Evolutionary conservation across 148 eudicot genomes (phyloP), one percentile per base, ranked within the genome.

Genomic region (Rhododendron ovatum): DNA sequence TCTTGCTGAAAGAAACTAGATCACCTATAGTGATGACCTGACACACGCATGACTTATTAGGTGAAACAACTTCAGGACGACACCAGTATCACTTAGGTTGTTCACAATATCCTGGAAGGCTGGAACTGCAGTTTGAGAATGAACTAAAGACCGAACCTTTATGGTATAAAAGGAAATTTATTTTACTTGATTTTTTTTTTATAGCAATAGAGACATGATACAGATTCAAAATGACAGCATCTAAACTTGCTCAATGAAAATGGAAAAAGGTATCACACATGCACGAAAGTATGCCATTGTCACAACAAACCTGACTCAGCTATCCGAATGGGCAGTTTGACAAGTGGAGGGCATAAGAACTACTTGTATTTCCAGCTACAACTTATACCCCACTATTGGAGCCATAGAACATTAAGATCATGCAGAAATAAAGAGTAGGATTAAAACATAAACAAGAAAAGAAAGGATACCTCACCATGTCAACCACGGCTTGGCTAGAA

Each of bases 401-500:
- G 71, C 7, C 28, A n/a, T 65, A 24, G 7, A 28, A 37, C 85
- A 69, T 43, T 28, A 10, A 41, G 18, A 28, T 55, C 63, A 41
- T 26, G 48, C 17, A 57, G 37, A 61, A n/a, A 50, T 30, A 43
- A 82, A 51, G 51, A 69, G 10, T 55, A 57, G 55, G 80, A 83
- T 33, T 39, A 22, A 78, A n/a, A 41, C n/a, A 30, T 5, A 28
- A 85, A 47, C 35, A 75, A 22, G 80, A 84, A 55, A 81, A 84
- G 79, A 80, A 82, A 69, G 81, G 75, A 87, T 65, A 87, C 78
- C 95, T 89, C 91, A 97, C 99, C 99, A 95, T 97, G 90, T 97
- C 99, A 87, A 97, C 95, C 91, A 97, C 98, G 30, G 92, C 55
- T 91, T 97, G 99, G 93, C 99, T 97, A 73, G 99, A 91, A 85